Conservation (phyloP, 2,329 filamentous ascomycete genomes). For the Metarhizium guizhouense region DNA sequence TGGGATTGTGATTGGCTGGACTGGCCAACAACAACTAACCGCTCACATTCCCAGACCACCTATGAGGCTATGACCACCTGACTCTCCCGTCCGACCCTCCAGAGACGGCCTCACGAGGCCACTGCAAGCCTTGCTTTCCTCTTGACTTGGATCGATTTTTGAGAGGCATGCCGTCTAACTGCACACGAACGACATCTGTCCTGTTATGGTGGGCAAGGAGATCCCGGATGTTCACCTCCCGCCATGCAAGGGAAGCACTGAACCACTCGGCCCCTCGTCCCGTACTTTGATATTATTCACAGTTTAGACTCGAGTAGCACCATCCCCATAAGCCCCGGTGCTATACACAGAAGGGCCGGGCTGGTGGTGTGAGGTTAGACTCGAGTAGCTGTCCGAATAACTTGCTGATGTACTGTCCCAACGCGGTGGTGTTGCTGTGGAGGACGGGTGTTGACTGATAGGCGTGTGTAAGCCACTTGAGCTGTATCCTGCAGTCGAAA, state of each 20-base stretch:
- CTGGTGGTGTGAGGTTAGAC: slow-evolving; percentile 27
- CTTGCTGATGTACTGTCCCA: slow-evolving; percentile 31
- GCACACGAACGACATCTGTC: background rate
- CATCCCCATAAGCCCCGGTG: slow-evolving; percentile 31
- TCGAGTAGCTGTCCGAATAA: slow-evolving; percentile 30
- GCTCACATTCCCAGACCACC: no score
- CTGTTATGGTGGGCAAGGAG: no score
- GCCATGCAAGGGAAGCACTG: background rate
- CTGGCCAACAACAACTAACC: background rate
- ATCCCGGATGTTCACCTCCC: no score
- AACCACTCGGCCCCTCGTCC: background rate
- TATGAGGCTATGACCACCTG: background rate
- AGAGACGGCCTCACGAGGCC: no score
- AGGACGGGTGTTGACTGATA: slow-evolving; percentile 27
- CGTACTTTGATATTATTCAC: background rate
- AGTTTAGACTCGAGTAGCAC: slow-evolving; percentile 29
- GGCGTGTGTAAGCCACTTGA: slow-evolving; percentile 30
- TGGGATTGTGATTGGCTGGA: background rate
- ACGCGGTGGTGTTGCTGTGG: slow-evolving; percentile 27
- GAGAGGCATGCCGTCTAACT: background rate
- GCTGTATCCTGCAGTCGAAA: slow-evolving; percentile 26
- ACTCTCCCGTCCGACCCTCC: background rate
- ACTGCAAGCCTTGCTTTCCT: no score
- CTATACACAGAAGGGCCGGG: slow-evolving; percentile 30
- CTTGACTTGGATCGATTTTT: no score